phyloP scores from a whole-genome alignment of 805 yeast species.

The Saccharomyces mikatae region DNA sequence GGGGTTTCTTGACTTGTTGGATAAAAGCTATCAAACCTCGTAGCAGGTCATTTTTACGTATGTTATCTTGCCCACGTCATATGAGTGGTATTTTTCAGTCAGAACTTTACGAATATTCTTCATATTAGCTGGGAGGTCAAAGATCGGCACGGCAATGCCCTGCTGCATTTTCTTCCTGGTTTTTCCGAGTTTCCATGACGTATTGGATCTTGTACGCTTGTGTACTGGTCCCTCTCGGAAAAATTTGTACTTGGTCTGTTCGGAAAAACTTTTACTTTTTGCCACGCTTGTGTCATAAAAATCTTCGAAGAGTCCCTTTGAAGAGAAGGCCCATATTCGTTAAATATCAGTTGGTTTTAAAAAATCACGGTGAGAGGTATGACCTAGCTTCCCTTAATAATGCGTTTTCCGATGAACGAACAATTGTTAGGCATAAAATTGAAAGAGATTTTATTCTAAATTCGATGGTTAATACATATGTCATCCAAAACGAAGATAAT shows the following conservation, averaged over 20 bases:
- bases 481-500: not conserved
- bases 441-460: not conserved
- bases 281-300: not conserved
- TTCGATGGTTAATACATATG: not conserved
- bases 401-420: too few species aligned
- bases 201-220: conserved; percentile 49
- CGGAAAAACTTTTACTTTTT: not conserved
- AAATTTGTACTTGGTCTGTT: not conserved
- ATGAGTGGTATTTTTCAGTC: conserved; percentile 47
- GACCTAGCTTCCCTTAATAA: not conserved
- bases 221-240: conserved; percentile 43
- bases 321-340: not conserved
- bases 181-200: not conserved
- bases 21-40: not conserved
- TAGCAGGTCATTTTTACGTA: conserved; percentile 53
- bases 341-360: not conserved
- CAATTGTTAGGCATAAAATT: not conserved
- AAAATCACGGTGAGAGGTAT: not conserved
- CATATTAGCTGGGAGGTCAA: not conserved
- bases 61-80: conserved; percentile 46
- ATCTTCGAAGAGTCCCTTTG: not conserved
- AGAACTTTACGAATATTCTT: conserved; percentile 29
- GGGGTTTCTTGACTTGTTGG: not conserved
- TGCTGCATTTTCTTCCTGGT: not conserved
- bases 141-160: not conserved